phyloP scores from a whole-genome alignment of 2,329 filamentous ascomycete genomes.

The Cladosporium sp. region DNA sequence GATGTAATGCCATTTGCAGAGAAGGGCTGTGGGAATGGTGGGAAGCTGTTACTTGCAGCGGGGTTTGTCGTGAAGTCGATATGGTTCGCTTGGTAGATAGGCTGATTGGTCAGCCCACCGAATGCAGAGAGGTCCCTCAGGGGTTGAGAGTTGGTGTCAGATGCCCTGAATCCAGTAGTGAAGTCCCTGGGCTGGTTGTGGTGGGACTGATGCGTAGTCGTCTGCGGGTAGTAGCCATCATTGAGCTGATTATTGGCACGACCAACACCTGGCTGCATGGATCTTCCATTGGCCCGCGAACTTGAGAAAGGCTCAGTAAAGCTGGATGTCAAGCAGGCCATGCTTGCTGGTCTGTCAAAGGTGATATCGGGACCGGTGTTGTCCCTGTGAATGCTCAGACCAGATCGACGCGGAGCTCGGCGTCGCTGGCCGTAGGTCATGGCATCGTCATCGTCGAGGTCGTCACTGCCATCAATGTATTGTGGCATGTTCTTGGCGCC shows the following conservation, averaged over 20 bases:
- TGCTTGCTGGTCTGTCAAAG: slow-evolving; percentile 23
- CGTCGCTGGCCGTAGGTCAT: slow-evolving; percentile 28
- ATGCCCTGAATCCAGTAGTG: slow-evolving; percentile 1
- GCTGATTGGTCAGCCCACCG: slow-evolving; percentile 8
- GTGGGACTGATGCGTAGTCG: neutral
- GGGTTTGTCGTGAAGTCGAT: neutral
- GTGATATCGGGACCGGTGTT: slow-evolving; percentile 32
- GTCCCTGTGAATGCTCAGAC: slow-evolving; percentile 41
- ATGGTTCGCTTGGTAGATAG: neutral
- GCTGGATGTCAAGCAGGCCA: slow-evolving; percentile 17
- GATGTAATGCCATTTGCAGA: neutral
- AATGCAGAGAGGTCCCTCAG: slow-evolving; percentile 8
- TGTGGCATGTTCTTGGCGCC: slow-evolving; percentile 18
- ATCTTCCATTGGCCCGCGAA: neutral
- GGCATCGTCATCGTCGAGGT: slow-evolving; percentile 27
- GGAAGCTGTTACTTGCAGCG: neutral
- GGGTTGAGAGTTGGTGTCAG: neutral
- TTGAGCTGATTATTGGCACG: neutral
- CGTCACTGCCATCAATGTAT: slow-evolving; percentile 29
- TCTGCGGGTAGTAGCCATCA: slow-evolving; percentile 2
- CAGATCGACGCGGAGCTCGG: slow-evolving; percentile 32
- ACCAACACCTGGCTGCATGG: neutral
- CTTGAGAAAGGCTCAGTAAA: slow-evolving; percentile 10
- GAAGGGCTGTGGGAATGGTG: neutral
- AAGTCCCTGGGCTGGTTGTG: neutral